Conservation (phyloP, 306 rosid species). For the Sechiopsis laciniata region DNA sequence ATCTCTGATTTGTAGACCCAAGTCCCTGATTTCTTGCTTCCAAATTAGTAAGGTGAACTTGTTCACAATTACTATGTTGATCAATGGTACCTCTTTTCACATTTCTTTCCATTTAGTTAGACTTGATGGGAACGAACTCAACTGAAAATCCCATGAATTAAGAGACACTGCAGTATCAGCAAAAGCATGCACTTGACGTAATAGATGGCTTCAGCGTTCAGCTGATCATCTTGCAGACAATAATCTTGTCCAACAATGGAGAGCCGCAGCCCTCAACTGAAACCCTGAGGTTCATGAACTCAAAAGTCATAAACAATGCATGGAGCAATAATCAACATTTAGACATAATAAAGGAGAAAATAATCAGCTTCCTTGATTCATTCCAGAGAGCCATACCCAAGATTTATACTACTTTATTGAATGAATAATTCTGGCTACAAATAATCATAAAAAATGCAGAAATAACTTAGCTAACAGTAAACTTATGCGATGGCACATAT, state of each 20-base stretch:
- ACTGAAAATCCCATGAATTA: constrained; percentile 20
- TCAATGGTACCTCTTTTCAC: constrained; percentile 24
- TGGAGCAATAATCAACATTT: not conserved
- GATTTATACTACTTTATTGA: not conserved
- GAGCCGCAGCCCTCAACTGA: constrained; percentile 8
- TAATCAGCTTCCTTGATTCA: not conserved
- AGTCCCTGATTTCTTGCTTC: constrained; percentile 53
- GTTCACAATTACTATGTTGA: constrained; percentile 36
- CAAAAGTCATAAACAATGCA: constrained; percentile 7
- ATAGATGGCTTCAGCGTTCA: not conserved
- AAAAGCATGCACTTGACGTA: constrained; percentile 1
- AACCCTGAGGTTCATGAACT: constrained; percentile 9
- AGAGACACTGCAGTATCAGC: not conserved
- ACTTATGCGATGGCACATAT: not conserved
- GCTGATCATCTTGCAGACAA: not conserved
- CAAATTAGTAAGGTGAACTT: constrained; percentile 33
- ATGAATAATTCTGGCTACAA: not conserved
- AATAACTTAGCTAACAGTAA: not conserved
- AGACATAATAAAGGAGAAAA: not conserved
- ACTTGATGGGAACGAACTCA: constrained; percentile 10
- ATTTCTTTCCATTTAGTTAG: constrained; percentile 28
- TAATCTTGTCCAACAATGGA: not conserved
- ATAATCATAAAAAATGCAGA: not conserved
- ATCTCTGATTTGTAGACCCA: constrained; percentile 40
- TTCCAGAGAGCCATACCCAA: not conserved